These are phyloP conservation scores for Scenedesmus sp. DNA, from an alignment of 163 green algal genomes.

Conservation along the genomic window DNA sequence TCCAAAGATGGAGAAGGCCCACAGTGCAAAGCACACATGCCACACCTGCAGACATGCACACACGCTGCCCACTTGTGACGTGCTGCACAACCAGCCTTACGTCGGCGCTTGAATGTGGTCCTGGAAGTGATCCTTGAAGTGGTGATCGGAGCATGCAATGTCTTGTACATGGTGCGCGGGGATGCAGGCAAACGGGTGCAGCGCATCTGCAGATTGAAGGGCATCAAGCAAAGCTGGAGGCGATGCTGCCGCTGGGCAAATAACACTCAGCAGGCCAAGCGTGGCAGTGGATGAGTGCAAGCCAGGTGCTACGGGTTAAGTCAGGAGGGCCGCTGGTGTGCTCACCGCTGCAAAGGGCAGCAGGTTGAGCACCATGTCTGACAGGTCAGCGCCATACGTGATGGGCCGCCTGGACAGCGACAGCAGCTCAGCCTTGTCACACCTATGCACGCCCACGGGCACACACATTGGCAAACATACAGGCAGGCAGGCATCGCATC, in stretches of 20 bases:
- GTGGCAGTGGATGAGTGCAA: background rate
- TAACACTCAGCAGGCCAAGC: background rate
- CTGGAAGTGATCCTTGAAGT: too few relatives aligned
- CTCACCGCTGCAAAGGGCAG: conserved; percentile 62
- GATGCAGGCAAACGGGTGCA: too few relatives aligned
- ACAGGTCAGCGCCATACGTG: conserved; percentile 58
- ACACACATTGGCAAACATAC: background rate
- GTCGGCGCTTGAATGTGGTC: too few relatives aligned
- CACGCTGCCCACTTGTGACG: background rate
- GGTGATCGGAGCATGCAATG: too few relatives aligned
- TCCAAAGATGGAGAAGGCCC: conserved; percentile 59
- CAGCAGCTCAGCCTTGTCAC: conserved; percentile 74
- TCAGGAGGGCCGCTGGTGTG: background rate
- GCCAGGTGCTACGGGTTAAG: background rate
- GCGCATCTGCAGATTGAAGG: too few relatives aligned
- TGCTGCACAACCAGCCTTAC: background rate
- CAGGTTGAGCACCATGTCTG: conserved; percentile 39
- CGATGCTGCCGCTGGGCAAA: background rate
- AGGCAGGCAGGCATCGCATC: too few relatives aligned
- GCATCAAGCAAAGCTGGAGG: too few relatives aligned
- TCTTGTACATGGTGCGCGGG: too few relatives aligned
- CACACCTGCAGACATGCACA: conserved; percentile 36
- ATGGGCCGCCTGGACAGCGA: conserved; percentile 59
- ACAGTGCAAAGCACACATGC: conserved; percentile 56
- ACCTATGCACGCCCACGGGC: background rate